Evolutionary conservation across 2,329 filamentous ascomycete species (phyloP), one percentile per base, ranked within the genome.

Genomic region (Xylaria multiplex): DNA sequence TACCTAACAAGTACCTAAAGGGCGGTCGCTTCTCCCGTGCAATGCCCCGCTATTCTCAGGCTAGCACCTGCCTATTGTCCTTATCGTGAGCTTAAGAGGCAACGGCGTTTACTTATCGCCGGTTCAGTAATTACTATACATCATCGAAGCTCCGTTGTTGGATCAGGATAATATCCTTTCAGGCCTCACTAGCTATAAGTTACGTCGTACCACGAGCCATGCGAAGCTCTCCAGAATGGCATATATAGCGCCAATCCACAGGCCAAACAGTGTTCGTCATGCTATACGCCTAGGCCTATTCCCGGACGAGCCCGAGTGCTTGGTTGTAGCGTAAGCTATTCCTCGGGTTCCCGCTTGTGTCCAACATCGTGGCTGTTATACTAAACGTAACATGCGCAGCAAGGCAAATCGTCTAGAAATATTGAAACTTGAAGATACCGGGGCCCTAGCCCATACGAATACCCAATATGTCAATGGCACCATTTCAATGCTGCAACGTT

Each of bases 231-330:
- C n/a, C 71, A 75, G 61, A 62, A 99, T 99, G 96, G 92, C 96
- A 59, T 99, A 98, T 79, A 84, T 99, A 75, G 93, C 93, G 68
- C 94, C 96, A 45, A 96, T 99, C 64, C 96, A 99, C 79, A 87
- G 90, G 73, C 91, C 96, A 27, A 97, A 93, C 78, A 97, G 93
- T 82, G 90, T 97, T 70, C 90, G 94, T 62, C 92, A 97, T 86
- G 95, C 94, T 14, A 79, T 98, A 71, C 92, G 91, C 76, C 85
- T 95, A 67, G 89, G 88, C 73, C 90, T 98, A 73, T 83, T 97
- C 58, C 86, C 87, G 49, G 81, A 88, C 4, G 88, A 92, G 57
- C 88, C 93, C 67, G 91, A 97, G 74, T 93, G 92, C 73, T 83
- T 99, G 69, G 88, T 97, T 59, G 84, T 97, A 75, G 93, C 93